These are phyloP conservation scores for Saccharomycopsis sp. DNA, from an alignment of 805 yeast species.

Conservation along the genomic window DNA sequence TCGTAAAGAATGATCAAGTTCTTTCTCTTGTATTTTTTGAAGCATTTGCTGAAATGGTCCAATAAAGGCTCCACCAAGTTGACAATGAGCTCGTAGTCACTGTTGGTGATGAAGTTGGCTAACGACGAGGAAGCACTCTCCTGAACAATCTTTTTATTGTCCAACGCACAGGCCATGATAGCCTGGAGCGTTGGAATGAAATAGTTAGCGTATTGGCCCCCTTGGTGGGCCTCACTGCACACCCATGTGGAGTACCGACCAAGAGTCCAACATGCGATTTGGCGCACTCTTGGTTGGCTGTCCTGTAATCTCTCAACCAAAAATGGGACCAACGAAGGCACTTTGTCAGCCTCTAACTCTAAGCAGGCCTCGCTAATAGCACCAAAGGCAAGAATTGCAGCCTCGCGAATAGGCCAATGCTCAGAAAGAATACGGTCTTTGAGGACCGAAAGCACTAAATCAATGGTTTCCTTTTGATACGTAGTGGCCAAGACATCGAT, in stretches of 20 bases:
- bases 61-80: conserved; percentile 63
- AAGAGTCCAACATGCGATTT: conserved; percentile 93
- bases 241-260: conserved; percentile 84
- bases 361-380: conserved; percentile 89
- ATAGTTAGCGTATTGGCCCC: conserved; percentile 57
- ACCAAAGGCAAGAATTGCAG: conserved; percentile 89
- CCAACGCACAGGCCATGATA: conserved; percentile 68
- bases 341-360: conserved; percentile 58
- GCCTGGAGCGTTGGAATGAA: conserved; percentile 74
- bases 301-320: conserved; percentile 75
- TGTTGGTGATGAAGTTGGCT: conserved; percentile 72
- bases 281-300: conserved; percentile 76
- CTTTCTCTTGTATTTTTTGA: conserved; percentile 70
- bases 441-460: conserved; percentile 64
- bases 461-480: conserved; percentile 61
- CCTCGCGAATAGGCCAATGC: conserved; percentile 88
- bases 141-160: conserved; percentile 87
- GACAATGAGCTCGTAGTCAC: conserved; percentile 55
- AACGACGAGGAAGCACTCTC: conserved; percentile 88
- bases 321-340: conserved; percentile 79
- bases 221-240: conserved; percentile 54
- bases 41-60: conserved; percentile 65
- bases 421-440: conserved; percentile 60
- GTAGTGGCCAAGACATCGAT: conserved; percentile 71
- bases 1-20: conserved; percentile 81